A percentile compares a stretch with the other conserved stretches of the same genome.
These are phyloP conservation scores for Begonia masoniana DNA, from an alignment of 306 rosid genomes.

Conservation along the genomic window DNA sequence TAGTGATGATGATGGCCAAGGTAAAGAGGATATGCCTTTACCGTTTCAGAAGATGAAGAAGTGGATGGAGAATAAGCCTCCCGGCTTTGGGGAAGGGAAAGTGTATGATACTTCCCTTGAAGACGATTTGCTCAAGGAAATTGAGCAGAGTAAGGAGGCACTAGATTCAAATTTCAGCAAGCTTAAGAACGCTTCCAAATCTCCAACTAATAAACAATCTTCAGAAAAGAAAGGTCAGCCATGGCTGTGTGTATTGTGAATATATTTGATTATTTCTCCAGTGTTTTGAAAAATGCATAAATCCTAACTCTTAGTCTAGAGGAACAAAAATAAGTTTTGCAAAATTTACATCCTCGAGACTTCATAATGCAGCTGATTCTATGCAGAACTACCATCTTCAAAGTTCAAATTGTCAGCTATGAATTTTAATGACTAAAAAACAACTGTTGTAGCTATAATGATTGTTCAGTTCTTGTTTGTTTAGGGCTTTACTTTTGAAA, in stretches of 20 bases:
- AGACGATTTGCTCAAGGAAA: conserved; percentile 72
- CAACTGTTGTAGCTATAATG: no score
- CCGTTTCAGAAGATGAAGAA: conserved; percentile 41
- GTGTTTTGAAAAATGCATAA: no score
- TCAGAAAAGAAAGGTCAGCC: conserved; percentile 33
- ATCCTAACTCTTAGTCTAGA: no score
- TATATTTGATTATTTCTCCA: no score
- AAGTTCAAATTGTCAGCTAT: no score
- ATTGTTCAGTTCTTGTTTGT: no score
- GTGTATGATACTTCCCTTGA: conserved; percentile 67
- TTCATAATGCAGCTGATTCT: no score
- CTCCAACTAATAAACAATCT: conserved; percentile 10
- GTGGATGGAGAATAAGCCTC: conserved; percentile 53
- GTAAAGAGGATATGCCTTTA: conserved; percentile 24
- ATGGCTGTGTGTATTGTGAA: background rate
- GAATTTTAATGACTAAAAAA: no score
- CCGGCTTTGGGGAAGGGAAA: conserved; percentile 73
- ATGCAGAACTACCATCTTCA: no score
- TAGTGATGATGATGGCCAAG: conserved; percentile 18
- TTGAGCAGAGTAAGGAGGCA: conserved; percentile 34
- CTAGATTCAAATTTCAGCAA: conserved; percentile 39
- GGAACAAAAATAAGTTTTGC: no score
- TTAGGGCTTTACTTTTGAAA: no score
- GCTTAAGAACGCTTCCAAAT: conserved; percentile 28
- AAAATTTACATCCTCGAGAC: no score